These are phyloP conservation scores for Chlorella sp. DNA, from an alignment of 139 green algal species.

Conservation along the genomic window DNA sequence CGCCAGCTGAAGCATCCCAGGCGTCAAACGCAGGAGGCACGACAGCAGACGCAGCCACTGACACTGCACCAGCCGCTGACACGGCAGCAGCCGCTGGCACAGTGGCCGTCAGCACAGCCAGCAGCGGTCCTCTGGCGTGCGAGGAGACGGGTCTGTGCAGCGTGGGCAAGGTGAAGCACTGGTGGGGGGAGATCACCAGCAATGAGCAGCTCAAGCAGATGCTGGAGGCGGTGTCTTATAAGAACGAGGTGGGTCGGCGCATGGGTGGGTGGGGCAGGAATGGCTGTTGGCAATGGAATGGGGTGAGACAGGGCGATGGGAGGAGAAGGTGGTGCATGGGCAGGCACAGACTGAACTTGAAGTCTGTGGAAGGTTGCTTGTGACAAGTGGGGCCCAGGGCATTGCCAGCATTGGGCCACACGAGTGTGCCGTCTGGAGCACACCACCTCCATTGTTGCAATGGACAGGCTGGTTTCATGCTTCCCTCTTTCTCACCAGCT, in stretches of 20 bases:
- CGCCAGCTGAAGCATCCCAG: too few relatives aligned
- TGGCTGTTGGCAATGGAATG: neutral
- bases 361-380: neutral
- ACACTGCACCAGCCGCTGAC: neutral
- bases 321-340: neutral
- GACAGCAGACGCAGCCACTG: neutral
- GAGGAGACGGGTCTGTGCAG: neutral
- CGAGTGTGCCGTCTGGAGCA: too few relatives aligned
- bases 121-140: neutral
- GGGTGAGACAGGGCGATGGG: neutral
- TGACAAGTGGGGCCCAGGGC: too few relatives aligned
- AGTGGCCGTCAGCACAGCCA: neutral
- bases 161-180: neutral
- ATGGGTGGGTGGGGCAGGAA: neutral
- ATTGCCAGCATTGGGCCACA: too few relatives aligned
- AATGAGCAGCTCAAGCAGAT: neutral
- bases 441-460: too few relatives aligned
- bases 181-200: neutral
- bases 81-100: neutral
- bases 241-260: neutral
- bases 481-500: too few relatives aligned
- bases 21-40: neutral
- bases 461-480: too few relatives aligned
- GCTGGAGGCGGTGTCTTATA: neutral
- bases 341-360: neutral